Evolutionary conservation across 2,329 filamentous ascomycete species (phyloP).

Genomic region (Cytospora paraplurivora): DNA sequence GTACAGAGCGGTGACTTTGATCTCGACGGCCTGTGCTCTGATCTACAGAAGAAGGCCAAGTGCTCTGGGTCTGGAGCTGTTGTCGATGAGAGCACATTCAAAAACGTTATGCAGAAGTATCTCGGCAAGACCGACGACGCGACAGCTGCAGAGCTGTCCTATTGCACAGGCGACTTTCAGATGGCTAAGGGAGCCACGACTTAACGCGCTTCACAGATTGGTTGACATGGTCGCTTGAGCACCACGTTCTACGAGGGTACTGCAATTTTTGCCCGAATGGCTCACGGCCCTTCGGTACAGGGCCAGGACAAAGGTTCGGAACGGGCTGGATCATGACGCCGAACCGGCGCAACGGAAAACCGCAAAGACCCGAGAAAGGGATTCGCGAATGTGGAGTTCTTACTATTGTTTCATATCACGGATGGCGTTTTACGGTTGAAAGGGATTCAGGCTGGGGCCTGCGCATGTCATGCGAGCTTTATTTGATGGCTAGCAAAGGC

Average conservation of each 20-base stretch:
- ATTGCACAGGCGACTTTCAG: background rate
- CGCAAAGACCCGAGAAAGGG: constrained; percentile 21
- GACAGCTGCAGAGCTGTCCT: constrained; percentile 3
- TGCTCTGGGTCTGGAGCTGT: constrained; percentile 91
- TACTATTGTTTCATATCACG: constrained; percentile 5
- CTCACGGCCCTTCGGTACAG: constrained; percentile 11
- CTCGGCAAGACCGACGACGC: constrained; percentile 45
- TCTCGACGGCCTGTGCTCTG: constrained; percentile 87
- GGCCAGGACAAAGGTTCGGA: constrained; percentile 6
- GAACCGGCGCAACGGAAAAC: constrained; percentile 25
- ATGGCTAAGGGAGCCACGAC: background rate
- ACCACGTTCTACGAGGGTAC: background rate
- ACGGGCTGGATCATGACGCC: constrained; percentile 13
- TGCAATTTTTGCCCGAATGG: background rate
- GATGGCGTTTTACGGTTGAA: constrained; percentile 22
- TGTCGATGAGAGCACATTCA: constrained; percentile 86
- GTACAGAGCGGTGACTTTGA: constrained; percentile 92
- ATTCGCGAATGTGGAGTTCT: constrained; percentile 7
- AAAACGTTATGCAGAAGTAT: constrained; percentile 71
- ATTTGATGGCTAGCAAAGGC: constrained; percentile 17
- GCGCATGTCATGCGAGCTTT: background rate
- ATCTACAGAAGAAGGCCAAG: constrained; percentile 92
- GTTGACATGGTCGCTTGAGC: background rate
- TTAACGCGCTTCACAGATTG: background rate
- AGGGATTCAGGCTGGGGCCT: constrained; percentile 13